Base-by-base conservation (phyloP, 768 basidiomycete genomes). In the Filobasidium floriforme region DNA sequence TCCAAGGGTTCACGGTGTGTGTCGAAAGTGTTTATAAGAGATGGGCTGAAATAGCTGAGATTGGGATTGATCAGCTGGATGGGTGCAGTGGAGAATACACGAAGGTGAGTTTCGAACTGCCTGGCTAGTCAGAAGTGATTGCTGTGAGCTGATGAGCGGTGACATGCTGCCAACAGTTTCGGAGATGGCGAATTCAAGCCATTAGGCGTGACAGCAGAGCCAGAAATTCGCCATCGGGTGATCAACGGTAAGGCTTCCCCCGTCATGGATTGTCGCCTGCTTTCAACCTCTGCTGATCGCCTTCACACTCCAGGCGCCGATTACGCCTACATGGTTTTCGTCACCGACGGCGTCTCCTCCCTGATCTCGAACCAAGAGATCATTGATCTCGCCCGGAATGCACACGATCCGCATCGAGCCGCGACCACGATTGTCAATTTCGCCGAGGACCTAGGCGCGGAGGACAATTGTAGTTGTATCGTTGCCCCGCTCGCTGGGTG, bases 271-370 rank as follows among this genome's bases (percentile, higher is more conserved):
- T 4, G 1, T 26, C 19, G 26, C 59, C 10, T 49, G 22, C 46
- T 12, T 18, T 57, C 7, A n/a, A 26, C 12, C 7, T 57, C 29
- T 15, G 29, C 54, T 18, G 24, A 15, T 7, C 54, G 12, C 14
- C 54, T 19, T 89, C 89, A 43, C 83, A 87, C 44, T 3, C 51
- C 71, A 92, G 93, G 90, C 61, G 77, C 81, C 10, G 86, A 90
- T 62, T 92, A 90, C 85, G 87, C 92, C 0, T 94, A 88, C 76
- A 82, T 93, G 71, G 84, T 92, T 32, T 82, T 94, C 15, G 82
- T 93, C n/a, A 93, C 92, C 11, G 96, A 99, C 77, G 96, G 96
- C 6, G 84, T 98, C 59, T 89, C 92, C 1, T 90, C 90, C 41
- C 84, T 89, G 55, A 83, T 96, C 51, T 92, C 92, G 0, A 92